Conservation (phyloP, 345 rosid genomes). For the Punica granatum region DNA sequence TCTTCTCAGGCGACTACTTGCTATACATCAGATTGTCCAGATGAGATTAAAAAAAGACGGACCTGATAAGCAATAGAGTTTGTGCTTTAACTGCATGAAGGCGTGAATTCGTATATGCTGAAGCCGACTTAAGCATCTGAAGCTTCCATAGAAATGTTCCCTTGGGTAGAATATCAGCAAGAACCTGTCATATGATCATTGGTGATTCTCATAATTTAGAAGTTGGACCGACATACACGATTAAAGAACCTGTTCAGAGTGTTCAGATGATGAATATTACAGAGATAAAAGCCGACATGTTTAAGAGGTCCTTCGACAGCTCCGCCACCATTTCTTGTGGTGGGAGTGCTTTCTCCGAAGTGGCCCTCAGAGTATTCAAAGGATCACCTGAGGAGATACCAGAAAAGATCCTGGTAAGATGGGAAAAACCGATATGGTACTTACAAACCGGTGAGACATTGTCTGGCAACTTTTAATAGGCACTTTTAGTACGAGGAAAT, state of each 20-base stretch:
- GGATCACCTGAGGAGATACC: slow-evolving; percentile 39
- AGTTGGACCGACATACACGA: neutral
- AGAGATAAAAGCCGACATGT: slow-evolving; percentile 24
- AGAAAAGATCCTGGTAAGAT: neutral
- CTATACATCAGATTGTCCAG: neutral
- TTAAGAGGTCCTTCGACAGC: slow-evolving; percentile 36
- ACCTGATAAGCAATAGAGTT: slow-evolving; percentile 63
- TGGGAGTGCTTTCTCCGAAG: slow-evolving; percentile 41
- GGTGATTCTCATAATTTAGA: slow-evolving; percentile 10
- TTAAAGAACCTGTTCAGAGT: neutral
- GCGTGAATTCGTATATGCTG: slow-evolving; percentile 57
- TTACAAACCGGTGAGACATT: no score
- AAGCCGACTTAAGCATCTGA: slow-evolving; percentile 54
- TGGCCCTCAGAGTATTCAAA: slow-evolving; percentile 29
- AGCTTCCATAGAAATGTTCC: slow-evolving; percentile 78
- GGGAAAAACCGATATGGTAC: neutral
- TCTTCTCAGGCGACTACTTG: neutral
- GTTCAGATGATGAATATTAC: neutral
- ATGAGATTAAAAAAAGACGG: neutral
- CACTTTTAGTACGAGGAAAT: neutral
- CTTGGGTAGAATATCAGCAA: slow-evolving; percentile 48
- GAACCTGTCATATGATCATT: slow-evolving; percentile 37
- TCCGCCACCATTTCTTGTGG: slow-evolving; percentile 32
- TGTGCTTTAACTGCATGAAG: slow-evolving; percentile 64
- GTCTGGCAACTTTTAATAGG: neutral